Base-by-base conservation (phyloP, 2,329 filamentous ascomycete genomes). In the Blastomyces silverae region DNA sequence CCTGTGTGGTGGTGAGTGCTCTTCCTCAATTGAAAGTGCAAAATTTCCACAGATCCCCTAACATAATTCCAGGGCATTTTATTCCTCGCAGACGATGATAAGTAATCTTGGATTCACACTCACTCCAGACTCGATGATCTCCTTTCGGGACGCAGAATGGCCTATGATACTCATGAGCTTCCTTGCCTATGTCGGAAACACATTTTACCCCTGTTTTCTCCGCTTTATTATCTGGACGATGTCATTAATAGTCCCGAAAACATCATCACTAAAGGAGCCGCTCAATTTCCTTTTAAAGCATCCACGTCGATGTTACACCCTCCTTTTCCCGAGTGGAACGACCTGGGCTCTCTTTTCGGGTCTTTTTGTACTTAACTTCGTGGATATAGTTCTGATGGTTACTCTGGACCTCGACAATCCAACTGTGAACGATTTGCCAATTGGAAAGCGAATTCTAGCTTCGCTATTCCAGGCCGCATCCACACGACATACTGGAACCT, bases 251-350 rank as follows among this genome's bases (percentile, higher is more conserved):
- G 71, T 78, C 0, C 80, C 82, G 0, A 71, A 76, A 4, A 64
- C 74, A 2, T 73, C 72, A 8, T 66, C 59, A 71, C 2, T 78
- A 76, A 2, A 72, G 73, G 58, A 70, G 70, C 39, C 82, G 0
- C 74, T 87, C 0, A 74, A 77, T 1, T 88, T 87, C 67, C 76
- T 88, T 0, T 80, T 89, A 13, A 81, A 87, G 62, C 84, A 89
- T 71, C 86, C 85, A 0, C 80, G 85, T 57, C 78, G 86, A 7
- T 87, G 85, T 68, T 88, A 85, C 69, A 87, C 84, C 3, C 80
- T 85, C 2, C 79, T 88, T 3, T 88, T 88, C 69, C 85, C 85
- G 0, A 79, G 80, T 42, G 74, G 76, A n/a, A 81, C 84, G 10
- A 87, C 85, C 0, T 87, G 84, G 84, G 79, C 81, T 62, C 79